Evolutionary conservation across 2,329 filamentous ascomycete species (phyloP).

Genomic region (Pseudonectria foliicola): DNA sequence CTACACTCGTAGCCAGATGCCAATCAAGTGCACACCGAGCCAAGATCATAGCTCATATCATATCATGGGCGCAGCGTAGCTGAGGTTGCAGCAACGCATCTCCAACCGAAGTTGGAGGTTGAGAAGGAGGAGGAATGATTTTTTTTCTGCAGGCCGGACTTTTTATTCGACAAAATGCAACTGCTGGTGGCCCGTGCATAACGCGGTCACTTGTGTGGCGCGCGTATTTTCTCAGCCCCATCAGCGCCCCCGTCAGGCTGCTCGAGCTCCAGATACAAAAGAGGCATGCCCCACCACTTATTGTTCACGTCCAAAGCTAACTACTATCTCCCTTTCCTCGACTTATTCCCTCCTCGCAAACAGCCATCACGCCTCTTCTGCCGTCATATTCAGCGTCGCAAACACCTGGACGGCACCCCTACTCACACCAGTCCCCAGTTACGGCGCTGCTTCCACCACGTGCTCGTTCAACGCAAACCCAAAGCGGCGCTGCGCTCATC

Average conservation of each 20-base stretch:
- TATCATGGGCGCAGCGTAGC: too few relatives aligned
- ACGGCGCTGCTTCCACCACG: too few relatives aligned
- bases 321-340: conserved; percentile 14
- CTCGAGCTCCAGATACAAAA: conserved; percentile 19
- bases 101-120: conserved; percentile 6
- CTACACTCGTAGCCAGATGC: too few relatives aligned
- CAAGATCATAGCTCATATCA: too few relatives aligned
- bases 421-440: too few relatives aligned
- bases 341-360: conserved; percentile 1
- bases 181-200: conserved; percentile 16
- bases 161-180: conserved; percentile 16
- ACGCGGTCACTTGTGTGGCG: not conserved
- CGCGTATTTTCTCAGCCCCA: conserved; percentile 1
- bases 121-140: conserved; percentile 15
- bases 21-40: too few relatives aligned
- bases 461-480: too few relatives aligned
- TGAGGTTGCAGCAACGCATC: too few relatives aligned
- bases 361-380: conserved; percentile 1
- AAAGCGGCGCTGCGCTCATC: too few relatives aligned
- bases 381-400: too few relatives aligned
- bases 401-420: too few relatives aligned
- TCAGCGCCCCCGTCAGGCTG: conserved; percentile 3
- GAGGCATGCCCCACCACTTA: conserved; percentile 25
- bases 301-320: conserved; percentile 15
- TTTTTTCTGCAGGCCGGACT: conserved; percentile 12